Conservation (phyloP, 768 basidiomycete genomes). For the Lactifluus subvellereus region DNA sequence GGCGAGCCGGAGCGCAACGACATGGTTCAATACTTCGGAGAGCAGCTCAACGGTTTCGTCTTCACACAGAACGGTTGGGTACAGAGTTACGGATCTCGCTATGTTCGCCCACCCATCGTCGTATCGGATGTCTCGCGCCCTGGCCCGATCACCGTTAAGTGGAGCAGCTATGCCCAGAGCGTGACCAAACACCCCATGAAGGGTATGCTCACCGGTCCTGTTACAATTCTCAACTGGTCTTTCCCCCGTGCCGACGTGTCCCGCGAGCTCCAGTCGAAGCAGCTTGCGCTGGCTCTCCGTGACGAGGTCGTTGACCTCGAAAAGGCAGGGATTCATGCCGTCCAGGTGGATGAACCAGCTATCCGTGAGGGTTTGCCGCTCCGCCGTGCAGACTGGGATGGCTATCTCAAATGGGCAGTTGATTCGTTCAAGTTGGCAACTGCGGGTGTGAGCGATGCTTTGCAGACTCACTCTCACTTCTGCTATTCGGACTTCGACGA, state of each 20-base stretch:
- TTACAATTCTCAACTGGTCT: slow-evolving; percentile 99
- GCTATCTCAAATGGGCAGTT: slow-evolving; percentile 96
- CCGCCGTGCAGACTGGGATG: slow-evolving; percentile 92
- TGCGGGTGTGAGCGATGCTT: slow-evolving; percentile 87
- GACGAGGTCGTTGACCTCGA: slow-evolving; percentile 98
- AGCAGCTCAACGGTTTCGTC: slow-evolving; percentile 89
- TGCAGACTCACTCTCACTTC: slow-evolving; percentile 99
- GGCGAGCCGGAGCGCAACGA: slow-evolving; percentile 99
- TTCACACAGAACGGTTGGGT: slow-evolving; percentile 99
- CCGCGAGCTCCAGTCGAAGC: slow-evolving; percentile 95
- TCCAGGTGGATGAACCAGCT: slow-evolving; percentile 99
- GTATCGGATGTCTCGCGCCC: slow-evolving; percentile 97
- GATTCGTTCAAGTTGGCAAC: slow-evolving; percentile 98
- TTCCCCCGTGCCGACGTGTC: slow-evolving; percentile 99
- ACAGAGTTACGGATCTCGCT: slow-evolving; percentile 98
- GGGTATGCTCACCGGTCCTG: slow-evolving; percentile 98
- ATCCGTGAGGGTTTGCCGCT: slow-evolving; percentile 99
- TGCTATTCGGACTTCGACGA: slow-evolving; percentile 99
- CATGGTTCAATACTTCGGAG: slow-evolving; percentile 99
- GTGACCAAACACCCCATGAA: slow-evolving; percentile 94
- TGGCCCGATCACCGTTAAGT: slow-evolving; percentile 89
- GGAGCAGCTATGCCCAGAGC: slow-evolving; percentile 96
- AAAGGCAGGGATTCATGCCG: slow-evolving; percentile 92
- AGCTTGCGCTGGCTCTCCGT: slow-evolving; percentile 94
- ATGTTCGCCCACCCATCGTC: slow-evolving; percentile 97